Evolutionary conservation across 345 rosid genomes (phyloP).

Genomic region (Gossypium longicalyx): DNA sequence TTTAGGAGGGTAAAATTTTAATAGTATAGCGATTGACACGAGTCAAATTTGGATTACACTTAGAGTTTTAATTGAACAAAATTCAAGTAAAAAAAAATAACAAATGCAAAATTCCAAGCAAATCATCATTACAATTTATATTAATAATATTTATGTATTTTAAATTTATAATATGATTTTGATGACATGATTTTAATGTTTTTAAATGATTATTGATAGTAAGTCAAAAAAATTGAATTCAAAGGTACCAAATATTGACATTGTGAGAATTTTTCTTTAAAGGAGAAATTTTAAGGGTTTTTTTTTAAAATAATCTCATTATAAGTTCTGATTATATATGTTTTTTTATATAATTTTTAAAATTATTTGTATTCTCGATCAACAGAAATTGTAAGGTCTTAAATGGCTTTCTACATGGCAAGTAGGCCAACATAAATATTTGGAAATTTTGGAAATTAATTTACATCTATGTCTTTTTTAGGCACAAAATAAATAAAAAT

Average conservation of each 20-base stretch:
- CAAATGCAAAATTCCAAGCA: neutral
- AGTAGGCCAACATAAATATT: too few relatives aligned
- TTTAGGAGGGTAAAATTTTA: too few relatives aligned
- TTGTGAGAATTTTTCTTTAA: neutral
- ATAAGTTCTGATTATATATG: too few relatives aligned
- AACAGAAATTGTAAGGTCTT: too few relatives aligned
- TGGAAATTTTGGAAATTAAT: too few relatives aligned
- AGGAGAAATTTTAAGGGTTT: too few relatives aligned
- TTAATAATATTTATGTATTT: neutral
- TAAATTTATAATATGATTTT: neutral
- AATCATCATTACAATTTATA: neutral
- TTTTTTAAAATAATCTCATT: too few relatives aligned
- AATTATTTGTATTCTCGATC: too few relatives aligned
- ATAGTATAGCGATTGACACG: rapidly evolving
- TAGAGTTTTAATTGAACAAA: neutral
- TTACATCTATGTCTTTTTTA: too few relatives aligned
- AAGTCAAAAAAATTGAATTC: neutral
- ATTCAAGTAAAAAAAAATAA: neutral
- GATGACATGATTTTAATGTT: neutral
- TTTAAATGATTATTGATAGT: neutral
- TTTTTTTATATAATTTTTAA: too few relatives aligned
- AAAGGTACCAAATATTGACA: neutral
- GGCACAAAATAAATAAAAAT: too few relatives aligned
- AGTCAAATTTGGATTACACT: rapidly evolving
- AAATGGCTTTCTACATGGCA: too few relatives aligned